These are phyloP conservation scores for Aureobasidium sp. DNA, from an alignment of 2,329 filamentous ascomycete genomes.

Conservation along the genomic window DNA sequence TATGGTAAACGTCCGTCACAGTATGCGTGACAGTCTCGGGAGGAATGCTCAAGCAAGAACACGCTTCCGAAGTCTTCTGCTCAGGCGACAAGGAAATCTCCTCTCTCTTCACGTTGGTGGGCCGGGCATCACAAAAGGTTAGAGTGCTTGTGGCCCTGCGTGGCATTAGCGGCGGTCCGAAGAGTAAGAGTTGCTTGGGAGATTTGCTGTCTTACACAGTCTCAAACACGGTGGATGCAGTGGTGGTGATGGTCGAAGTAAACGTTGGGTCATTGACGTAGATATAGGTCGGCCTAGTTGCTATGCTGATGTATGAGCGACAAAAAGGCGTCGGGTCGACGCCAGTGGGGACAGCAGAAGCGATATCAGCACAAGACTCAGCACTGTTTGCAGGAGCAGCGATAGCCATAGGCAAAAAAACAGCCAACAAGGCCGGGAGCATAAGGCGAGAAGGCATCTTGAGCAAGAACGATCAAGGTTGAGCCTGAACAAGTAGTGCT, in stretches of 20 bases:
- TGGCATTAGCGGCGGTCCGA: background rate
- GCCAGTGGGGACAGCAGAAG: background rate
- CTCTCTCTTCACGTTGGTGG: background rate
- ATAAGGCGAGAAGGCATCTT: no score
- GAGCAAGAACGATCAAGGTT: no score
- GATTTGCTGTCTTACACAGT: background rate
- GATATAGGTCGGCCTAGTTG: background rate
- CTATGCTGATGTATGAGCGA: background rate
- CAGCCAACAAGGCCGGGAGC: no score
- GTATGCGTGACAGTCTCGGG: background rate
- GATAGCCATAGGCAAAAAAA: background rate
- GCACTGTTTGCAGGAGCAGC: background rate
- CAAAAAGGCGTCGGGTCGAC: background rate
- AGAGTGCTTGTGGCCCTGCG: slow-evolving; percentile 1
- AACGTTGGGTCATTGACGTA: background rate
- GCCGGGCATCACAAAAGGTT: background rate
- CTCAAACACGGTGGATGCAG: background rate
- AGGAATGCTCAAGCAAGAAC: background rate
- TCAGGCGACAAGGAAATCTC: background rate
- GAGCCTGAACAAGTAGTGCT: no score
- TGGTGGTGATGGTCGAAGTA: background rate
- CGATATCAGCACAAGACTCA: background rate
- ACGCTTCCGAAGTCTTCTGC: background rate
- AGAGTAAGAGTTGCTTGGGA: no score
- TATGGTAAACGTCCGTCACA: background rate